phyloP scores from a whole-genome alignment of 2,329 filamentous ascomycete species.

The Xylariaceae sp. region DNA sequence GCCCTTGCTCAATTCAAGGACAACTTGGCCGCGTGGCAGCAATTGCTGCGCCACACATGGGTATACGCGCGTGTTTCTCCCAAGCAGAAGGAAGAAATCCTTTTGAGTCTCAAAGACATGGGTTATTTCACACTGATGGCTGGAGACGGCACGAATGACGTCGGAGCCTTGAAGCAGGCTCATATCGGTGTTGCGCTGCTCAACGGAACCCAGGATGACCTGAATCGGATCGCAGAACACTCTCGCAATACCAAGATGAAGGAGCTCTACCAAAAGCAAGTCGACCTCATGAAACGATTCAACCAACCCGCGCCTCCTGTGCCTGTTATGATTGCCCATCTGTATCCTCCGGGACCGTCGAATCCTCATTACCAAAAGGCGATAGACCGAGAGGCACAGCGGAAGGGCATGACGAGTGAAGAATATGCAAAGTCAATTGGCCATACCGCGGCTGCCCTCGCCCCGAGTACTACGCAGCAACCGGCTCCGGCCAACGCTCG shows the following conservation, averaged over 20 bases:
- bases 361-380: constrained; percentile 96
- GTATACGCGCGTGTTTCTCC: constrained; percentile 97
- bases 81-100: constrained; percentile 97
- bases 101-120: constrained; percentile 92
- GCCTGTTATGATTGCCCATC: constrained; percentile 83
- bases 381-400: constrained; percentile 76
- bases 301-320: constrained; percentile 91
- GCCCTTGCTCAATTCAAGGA: constrained; percentile 84
- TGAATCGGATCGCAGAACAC: constrained; percentile 88
- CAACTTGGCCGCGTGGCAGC: constrained; percentile 62
- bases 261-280: constrained; percentile 96
- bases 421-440: constrained; percentile 52
- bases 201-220: constrained; percentile 87
- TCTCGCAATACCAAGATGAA: constrained; percentile 95
- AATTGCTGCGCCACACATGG: constrained; percentile 85
- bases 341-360: constrained; percentile 82
- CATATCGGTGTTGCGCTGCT: constrained; percentile 94
- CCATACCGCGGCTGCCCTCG: constrained; percentile 54
- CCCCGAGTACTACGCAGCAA: constrained; percentile 49
- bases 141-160: constrained; percentile 96
- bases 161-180: constrained; percentile 94
- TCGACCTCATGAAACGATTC: constrained; percentile 85
- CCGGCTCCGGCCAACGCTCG: constrained; percentile 49
- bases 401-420: constrained; percentile 63
- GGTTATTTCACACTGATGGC: constrained; percentile 99